Evolutionary conservation across 768 basidiomycete genomes (phyloP), one percentile per base, ranked within the genome.

Genomic region (Phaffia australis): DNA sequence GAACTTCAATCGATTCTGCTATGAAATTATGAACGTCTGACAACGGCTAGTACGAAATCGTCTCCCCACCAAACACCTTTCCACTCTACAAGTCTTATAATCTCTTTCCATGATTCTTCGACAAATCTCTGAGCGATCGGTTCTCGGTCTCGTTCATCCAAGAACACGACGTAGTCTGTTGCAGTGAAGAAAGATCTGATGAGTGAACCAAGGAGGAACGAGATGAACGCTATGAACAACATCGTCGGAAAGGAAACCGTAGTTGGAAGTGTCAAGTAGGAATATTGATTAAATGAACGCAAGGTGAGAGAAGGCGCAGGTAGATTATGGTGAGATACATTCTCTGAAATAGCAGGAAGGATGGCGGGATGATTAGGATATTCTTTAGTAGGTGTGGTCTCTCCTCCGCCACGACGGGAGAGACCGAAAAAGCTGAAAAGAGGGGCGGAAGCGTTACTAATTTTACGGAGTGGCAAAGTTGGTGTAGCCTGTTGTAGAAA

Each of bases 201-300:
- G 64, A 98, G 79, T 30, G 90, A 93, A 65, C 94, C 94, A 72
- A 97, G 82, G 72, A 98, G 79, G 76, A 98, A 92, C 30, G 87
- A 86, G 71, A 95, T 87, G 69, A 98, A 76, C 49, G 85, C 90
- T 49, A 87, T 83, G 68, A 90, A 79, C 71, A 95, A 73, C 66
- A 94, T 76, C 51, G 84, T 85, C 55, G 79, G 78, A 60, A 81
- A 74, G 51, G 79, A 78, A 71, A 80, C 84, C 64, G 63, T 71
- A 11, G 35, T 42, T 4, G 35, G 35, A 42, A 42, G 4, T 4
- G 35, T 42, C 7, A 18, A 3, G 15, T n/a, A 25, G 56, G 56
- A 23, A 23, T 29, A 19, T 57, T 32, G 27, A 3, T 57, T 32
- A 25, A 14, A 21, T 25, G 56, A 23, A 32, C 25, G 32, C 18